Base-by-base conservation (phyloP, 2,329 filamentous ascomycete species). In the Trichoderma endophyticum region DNA sequence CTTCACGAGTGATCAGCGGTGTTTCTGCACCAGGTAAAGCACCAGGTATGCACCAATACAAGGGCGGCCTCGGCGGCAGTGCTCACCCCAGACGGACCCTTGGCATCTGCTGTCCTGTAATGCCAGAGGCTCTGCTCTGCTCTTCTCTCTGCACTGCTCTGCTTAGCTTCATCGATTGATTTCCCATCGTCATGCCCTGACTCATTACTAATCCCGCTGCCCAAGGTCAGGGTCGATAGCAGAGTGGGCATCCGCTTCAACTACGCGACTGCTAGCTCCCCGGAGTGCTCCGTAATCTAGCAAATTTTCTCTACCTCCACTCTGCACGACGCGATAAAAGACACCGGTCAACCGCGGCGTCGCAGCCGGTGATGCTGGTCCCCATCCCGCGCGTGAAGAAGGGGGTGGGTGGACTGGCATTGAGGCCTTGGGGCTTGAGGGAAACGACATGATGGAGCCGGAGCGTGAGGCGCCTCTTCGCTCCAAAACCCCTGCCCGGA, bases 341-440 rank as follows among this genome's bases (percentile, higher is more conserved):
- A 67, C 30, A 39, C 64, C 48, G 26, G 66, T 60, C 66, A 61
- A 60, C 66, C 65, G 65, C 65, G 65, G 65, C 65, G 65, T 68
- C 65, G 65, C 54, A 68, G 65, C 65, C 66, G 66, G 66, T 39
- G 66, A 69, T 48, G 66, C 56, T 61, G 36, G 36, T 24, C 66
- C 15, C 39, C 56, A 61, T 69, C 54, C 54, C 54, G 34, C 65
- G 15, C n/a, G 56, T 26, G 18, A 65, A 30, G 36, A 64, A 48
- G 48, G 65, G 54, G 54, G 54, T 34, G 65, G 26, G 65, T 43
- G 57, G 67, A 56, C 30, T 62, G 67, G 57, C 67, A 61, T 54
- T 63, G 43, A 28, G n/a, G 36, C 56, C n/a, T 24, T 14, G 54
- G 51, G 60, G 54, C 18, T 21, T 15, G 56, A 62, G 61, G 56